phyloP scores from a whole-genome alignment of 2,329 filamentous ascomycete genomes.

The Trichophyton schoenleinii region DNA sequence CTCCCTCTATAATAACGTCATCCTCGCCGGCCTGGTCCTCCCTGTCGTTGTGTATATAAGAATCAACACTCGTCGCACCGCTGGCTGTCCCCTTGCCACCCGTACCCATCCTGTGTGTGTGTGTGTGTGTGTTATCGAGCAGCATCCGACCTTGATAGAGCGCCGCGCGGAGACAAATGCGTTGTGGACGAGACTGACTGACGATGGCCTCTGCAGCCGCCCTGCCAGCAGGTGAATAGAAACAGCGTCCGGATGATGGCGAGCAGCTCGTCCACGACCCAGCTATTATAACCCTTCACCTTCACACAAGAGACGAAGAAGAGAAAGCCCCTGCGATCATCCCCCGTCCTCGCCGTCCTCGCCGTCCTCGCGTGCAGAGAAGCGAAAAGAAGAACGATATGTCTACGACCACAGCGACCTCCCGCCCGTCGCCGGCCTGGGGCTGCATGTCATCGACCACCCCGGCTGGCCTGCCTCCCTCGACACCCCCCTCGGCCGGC shows the following conservation, averaged over 20 bases:
- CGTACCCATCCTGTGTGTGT: no score
- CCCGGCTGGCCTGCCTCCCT: constrained; percentile 40
- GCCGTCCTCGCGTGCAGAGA: neutral
- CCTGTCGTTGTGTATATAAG: no score
- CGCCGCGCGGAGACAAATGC: neutral
- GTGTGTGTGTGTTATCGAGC: no score
- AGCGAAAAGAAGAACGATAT: constrained; percentile 9
- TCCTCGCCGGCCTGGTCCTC: neutral
- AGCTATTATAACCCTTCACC: neutral
- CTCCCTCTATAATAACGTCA: neutral
- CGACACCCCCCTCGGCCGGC: constrained; percentile 42
- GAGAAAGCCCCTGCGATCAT: no score
- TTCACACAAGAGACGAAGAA: no score
- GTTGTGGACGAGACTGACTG: neutral
- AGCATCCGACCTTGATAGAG: no score
- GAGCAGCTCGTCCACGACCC: neutral
- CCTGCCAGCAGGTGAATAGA: neutral
- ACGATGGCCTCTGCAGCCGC: neutral
- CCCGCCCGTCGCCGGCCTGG: constrained; percentile 15
- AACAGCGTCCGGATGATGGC: neutral
- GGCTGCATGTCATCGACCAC: constrained; percentile 27
- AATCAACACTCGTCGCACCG: neutral
- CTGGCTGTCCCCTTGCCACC: no score
- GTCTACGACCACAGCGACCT: constrained; percentile 18
- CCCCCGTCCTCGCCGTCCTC: no score